These are phyloP conservation scores for Populus deltoides DNA, from an alignment of 345 rosid genomes.

Conservation along the genomic window DNA sequence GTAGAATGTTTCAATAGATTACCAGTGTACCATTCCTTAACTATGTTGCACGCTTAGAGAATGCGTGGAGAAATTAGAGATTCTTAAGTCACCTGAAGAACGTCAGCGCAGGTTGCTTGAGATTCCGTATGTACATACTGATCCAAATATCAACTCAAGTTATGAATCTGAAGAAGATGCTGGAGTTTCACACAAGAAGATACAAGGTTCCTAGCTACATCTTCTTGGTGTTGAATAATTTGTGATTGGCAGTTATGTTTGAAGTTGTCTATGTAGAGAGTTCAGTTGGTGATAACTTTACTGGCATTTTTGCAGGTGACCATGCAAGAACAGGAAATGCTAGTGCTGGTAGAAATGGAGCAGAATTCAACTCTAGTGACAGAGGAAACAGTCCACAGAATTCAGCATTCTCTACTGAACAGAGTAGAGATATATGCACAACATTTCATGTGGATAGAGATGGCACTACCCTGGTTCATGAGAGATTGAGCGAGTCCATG, in stretches of 20 bases:
- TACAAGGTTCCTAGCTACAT: conserved; percentile 40
- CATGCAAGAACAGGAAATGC: conserved; percentile 25
- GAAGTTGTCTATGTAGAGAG: conserved; percentile 2
- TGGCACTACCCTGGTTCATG: conserved; percentile 31
- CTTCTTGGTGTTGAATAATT: background rate
- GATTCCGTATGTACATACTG: conserved; percentile 63
- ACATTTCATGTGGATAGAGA: conserved; percentile 33
- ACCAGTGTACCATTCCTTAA: conserved; percentile 43
- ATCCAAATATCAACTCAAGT: conserved; percentile 53
- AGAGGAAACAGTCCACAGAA: conserved; percentile 36
- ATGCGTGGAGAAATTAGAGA: conserved; percentile 73
- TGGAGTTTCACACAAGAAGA: conserved; percentile 37
- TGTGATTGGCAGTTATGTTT: conserved; percentile 8
- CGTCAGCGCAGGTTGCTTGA: conserved; percentile 62
- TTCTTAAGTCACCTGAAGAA: conserved; percentile 66
- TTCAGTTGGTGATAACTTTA: conserved; percentile 7
- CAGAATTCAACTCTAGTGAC: conserved; percentile 30
- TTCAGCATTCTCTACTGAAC: conserved; percentile 29
- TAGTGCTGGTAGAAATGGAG: conserved; percentile 32
- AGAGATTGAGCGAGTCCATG: conserved; percentile 19
- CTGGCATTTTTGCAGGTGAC: conserved; percentile 39
- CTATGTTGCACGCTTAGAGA: conserved; percentile 73
- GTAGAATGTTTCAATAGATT: too few relatives aligned
- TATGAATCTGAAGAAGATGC: conserved; percentile 46
- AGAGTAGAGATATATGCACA: conserved; percentile 19